A percentile compares a stretch with the other conserved stretches of the same genome.
Evolutionary conservation across 148 eudicot genomes (phyloP).

Genomic region (Nyssa sinensis): DNA sequence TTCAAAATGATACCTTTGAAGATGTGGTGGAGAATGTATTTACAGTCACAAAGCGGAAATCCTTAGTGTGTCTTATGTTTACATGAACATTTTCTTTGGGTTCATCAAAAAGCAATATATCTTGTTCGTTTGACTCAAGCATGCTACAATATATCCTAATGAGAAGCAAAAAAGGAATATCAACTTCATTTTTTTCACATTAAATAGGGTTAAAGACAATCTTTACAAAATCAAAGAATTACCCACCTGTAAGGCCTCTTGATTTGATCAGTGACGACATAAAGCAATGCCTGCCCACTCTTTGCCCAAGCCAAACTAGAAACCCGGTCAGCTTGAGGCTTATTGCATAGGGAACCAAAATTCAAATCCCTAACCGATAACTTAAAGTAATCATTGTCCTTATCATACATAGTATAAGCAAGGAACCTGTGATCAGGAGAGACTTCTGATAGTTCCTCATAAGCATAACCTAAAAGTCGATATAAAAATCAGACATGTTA

Average conservation of each 20-base stretch:
- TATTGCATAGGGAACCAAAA: conserved; percentile 64
- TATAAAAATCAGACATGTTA: background rate
- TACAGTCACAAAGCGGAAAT: conserved; percentile 62
- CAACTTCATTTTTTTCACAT: background rate
- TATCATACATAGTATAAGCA: conserved; percentile 96
- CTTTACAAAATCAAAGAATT: conserved; percentile 11
- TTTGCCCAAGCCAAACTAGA: conserved; percentile 86
- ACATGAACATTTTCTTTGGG: conserved; percentile 66
- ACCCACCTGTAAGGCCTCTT: conserved; percentile 79
- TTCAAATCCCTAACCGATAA: conserved; percentile 76
- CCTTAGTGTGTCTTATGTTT: conserved; percentile 79
- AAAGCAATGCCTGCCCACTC: conserved; percentile 67
- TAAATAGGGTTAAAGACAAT: background rate
- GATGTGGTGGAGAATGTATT: conserved; percentile 55
- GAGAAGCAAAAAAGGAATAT: conserved; percentile 11
- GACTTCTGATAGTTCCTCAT: conserved; percentile 87
- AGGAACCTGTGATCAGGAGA: conserved; percentile 90
- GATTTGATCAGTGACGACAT: conserved; percentile 79
- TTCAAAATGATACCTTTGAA: conserved; percentile 61
- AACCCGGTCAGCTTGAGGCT: conserved; percentile 91
- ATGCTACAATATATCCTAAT: conserved; percentile 71
- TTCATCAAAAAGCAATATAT: conserved; percentile 71
- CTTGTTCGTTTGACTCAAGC: conserved; percentile 67
- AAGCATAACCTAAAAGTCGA: conserved; percentile 68
- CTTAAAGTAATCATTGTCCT: conserved; percentile 84